Percentiles rank a stretch among this genome's conserved stretches.
phyloP scores from a whole-genome alignment of 768 basidiomycete species.

The Russula dissimulans region DNA sequence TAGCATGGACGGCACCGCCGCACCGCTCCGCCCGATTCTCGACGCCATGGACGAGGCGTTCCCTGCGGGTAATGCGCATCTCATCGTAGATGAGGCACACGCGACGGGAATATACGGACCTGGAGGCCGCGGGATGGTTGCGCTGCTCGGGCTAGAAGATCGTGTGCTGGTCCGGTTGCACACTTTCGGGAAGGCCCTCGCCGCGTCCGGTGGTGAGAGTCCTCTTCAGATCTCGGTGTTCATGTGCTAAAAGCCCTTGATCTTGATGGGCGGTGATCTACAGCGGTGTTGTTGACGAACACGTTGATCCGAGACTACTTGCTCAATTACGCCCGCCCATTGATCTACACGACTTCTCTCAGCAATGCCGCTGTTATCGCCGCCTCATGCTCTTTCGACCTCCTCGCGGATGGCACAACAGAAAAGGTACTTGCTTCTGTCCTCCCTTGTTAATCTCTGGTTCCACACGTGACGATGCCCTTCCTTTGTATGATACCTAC shows the following conservation, averaged over 20 bases:
- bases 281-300: constrained; percentile 71
- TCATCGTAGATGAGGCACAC: constrained; percentile 81
- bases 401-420: constrained; percentile 61
- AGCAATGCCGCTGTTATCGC: constrained; percentile 67
- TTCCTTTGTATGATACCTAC: constrained; percentile 16
- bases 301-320: constrained; percentile 42
- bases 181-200: constrained; percentile 91
- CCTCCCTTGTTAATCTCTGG: not conserved
- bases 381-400: constrained; percentile 68
- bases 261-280: too few relatives aligned
- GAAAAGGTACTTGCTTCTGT: constrained; percentile 34
- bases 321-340: constrained; percentile 82
- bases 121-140: constrained; percentile 32
- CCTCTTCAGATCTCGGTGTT: not conserved
- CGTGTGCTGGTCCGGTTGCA: constrained; percentile 34
- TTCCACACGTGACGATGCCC: constrained; percentile 12
- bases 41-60: constrained; percentile 51
- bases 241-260: too few relatives aligned
- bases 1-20: constrained; percentile 91
- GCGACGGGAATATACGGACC: constrained; percentile 85
- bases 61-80: constrained; percentile 52
- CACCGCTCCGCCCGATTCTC: constrained; percentile 32
- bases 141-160: too few relatives aligned
- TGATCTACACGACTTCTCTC: constrained; percentile 88
- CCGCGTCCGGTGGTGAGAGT: constrained; percentile 71